phyloP scores from a whole-genome alignment of 768 basidiomycete species.

The Asterophora parasitica region DNA sequence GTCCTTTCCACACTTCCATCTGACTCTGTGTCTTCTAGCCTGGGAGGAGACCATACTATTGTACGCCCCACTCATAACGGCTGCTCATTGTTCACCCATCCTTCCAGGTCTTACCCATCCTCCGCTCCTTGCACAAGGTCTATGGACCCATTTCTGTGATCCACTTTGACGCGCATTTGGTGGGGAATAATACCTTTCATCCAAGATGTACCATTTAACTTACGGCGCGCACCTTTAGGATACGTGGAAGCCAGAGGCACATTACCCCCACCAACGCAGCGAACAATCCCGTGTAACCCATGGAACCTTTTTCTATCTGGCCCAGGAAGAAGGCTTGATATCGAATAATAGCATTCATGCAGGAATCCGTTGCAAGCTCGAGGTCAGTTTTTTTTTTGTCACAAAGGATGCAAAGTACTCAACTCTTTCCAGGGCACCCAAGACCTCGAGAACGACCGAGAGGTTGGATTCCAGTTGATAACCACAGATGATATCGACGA shows the following conservation, averaged over 20 bases:
- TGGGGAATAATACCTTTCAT: slow-evolving; percentile 13
- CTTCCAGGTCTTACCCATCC: slow-evolving; percentile 66
- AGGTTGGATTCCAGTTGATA: slow-evolving; percentile 76
- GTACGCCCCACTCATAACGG: slow-evolving; percentile 30
- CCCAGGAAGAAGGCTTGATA: slow-evolving; percentile 73
- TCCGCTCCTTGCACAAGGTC: slow-evolving; percentile 70
- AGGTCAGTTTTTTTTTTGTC: slow-evolving; percentile 25
- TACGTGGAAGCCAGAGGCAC: slow-evolving; percentile 44
- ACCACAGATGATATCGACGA: slow-evolving; percentile 83
- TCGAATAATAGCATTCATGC: slow-evolving; percentile 79
- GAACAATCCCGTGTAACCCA: slow-evolving; percentile 72
- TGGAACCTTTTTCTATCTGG: slow-evolving; percentile 83
- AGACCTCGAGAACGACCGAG: slow-evolving; percentile 65
- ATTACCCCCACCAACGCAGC: slow-evolving; percentile 53
- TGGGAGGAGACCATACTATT: slow-evolving; percentile 89
- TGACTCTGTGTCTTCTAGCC: slow-evolving; percentile 28
- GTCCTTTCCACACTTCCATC: neutral
- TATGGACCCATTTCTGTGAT: slow-evolving; percentile 83
- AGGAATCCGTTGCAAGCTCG: slow-evolving; percentile 77
- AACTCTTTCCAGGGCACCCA: slow-evolving; percentile 40
- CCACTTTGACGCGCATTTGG: slow-evolving; percentile 70
- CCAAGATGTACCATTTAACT: slow-evolving; percentile 19
- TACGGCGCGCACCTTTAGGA: slow-evolving; percentile 34
- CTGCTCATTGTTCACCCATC: slow-evolving; percentile 31
- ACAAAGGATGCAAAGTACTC: slow-evolving; percentile 22